Evolutionary conservation across 192 early-diverging fungal species (phyloP), one percentile per base, ranked within the genome.

Genomic region (Rhizophagus sp.): DNA sequence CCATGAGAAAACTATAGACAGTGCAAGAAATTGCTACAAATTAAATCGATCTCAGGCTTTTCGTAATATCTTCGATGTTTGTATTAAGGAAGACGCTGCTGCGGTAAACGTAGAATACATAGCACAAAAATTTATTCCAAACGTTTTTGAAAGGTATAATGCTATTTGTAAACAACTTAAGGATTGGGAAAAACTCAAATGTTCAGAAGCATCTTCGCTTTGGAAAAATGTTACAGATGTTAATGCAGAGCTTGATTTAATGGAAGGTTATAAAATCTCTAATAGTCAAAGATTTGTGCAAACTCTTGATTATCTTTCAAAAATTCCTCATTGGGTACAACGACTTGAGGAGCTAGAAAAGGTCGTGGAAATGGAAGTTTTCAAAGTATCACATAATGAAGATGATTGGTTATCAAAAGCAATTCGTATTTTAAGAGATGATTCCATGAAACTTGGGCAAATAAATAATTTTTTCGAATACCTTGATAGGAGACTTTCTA

Each of bases 221-320:
- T 79, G 78, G 78, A 57, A 61, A 27, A 70, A 70, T 71, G 68
- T 62, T 41, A 24, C n/a, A 15, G n/a, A 79, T 62, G 44, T 70
- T 34, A 41, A 17, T 36, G n/a, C 2, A 8, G 78, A 79, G 52
- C 12, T 79, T 9, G 22, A 79, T 25, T 79, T 79, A 1, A 70
- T 79, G 50, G 13, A 24, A 67, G 13, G 11, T 2, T 13, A 22
- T 36, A 19, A 34, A 39, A 39, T 17, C 33, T n/a, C 22, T 39
- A 25, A 24, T 30, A 41, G 10, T 12, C 22, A 25, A 27, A 52
- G 34, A 25, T 24, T 70, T 71, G 6, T 12, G 24, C 7, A 71
- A 1, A 9, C 19, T 0, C 57, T 44, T 79, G 24, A 62, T 17
- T 5, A 27, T 79, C 33, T 79, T 15, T 57, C 68, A 13, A 61